Evolutionary conservation across 129 eudicot genomes (phyloP).

Genomic region (Flaveria ramosissima): DNA sequence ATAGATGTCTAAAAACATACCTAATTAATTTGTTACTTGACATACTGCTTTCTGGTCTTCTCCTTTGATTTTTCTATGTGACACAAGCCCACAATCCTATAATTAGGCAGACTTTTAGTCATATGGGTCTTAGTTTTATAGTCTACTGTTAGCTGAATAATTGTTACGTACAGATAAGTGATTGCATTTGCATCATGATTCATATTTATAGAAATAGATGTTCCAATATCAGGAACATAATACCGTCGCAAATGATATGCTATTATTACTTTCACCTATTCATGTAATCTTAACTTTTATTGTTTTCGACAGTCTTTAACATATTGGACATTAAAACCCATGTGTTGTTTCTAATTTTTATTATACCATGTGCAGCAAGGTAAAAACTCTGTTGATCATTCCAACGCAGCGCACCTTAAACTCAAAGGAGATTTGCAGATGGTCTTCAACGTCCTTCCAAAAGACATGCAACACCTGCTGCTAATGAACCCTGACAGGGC

Average conservation of each 20-base stretch:
- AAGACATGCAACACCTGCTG: slow-evolving; percentile 82
- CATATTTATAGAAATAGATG: not conserved
- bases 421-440: slow-evolving; percentile 74
- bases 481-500: slow-evolving; percentile 86
- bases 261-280: not conserved
- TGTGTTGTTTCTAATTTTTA: slow-evolving; percentile 6
- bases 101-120: not conserved
- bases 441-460: slow-evolving; percentile 76
- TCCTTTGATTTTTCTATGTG: not conserved
- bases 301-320: not conserved
- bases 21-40: not conserved
- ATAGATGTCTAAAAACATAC: not conserved
- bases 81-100: not conserved
- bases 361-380: slow-evolving; percentile 36
- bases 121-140: not conserved
- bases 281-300: not conserved
- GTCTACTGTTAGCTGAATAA: slow-evolving; percentile 14
- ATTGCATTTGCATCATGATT: not conserved
- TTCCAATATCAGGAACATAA: not conserved
- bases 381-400: slow-evolving; percentile 43
- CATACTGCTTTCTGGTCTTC: not conserved
- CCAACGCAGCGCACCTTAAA: slow-evolving; percentile 52
- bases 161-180: not conserved
- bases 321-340: not conserved
- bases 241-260: not conserved